phyloP scores from a whole-genome alignment of 208 protist species.

The Crithidia sp. region DNA sequence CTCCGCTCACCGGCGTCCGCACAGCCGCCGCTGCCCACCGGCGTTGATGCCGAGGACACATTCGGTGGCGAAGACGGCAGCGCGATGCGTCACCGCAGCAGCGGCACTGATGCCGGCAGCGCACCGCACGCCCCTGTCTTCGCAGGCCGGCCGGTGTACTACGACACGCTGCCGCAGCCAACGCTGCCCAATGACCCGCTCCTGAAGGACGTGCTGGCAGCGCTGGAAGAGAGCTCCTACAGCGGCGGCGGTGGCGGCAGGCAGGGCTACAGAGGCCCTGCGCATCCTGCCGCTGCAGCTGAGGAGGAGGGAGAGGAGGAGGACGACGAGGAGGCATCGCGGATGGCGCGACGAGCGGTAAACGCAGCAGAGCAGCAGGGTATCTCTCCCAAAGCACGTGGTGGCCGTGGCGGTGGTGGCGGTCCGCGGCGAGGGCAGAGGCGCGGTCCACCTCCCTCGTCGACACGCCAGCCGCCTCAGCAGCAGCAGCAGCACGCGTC shows the following conservation, averaged over 20 bases:
- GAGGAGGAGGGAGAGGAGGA: not conserved
- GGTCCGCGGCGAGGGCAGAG: not conserved
- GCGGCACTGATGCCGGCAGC: not conserved
- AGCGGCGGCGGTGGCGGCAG: not conserved
- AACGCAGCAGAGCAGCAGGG: not conserved
- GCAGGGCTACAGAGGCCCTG: not conserved
- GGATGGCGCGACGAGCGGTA: not conserved
- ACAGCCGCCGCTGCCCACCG: slow-evolving; percentile 13
- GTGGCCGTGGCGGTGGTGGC: not conserved
- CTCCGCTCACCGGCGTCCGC: not conserved
- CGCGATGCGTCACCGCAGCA: not conserved
- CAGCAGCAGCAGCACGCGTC: not conserved
- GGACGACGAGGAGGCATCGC: not conserved
- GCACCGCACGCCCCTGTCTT: not conserved
- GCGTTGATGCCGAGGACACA: no score
- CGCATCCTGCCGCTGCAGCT: not conserved
- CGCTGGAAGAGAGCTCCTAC: slow-evolving; percentile 9
- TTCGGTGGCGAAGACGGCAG: no score
- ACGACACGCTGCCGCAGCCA: slow-evolving; percentile 18
- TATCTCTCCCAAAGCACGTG: not conserved
- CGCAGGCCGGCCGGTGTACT: slow-evolving; percentile 29
- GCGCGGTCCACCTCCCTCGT: not conserved
- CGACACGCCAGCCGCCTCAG: not conserved
- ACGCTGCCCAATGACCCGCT: slow-evolving; percentile 24
- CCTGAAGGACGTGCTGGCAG: slow-evolving; percentile 27